Evolutionary conservation across 768 basidiomycete species (phyloP), one percentile per base, ranked within the genome.

Genomic region (Rhodotorula paludigena): DNA sequence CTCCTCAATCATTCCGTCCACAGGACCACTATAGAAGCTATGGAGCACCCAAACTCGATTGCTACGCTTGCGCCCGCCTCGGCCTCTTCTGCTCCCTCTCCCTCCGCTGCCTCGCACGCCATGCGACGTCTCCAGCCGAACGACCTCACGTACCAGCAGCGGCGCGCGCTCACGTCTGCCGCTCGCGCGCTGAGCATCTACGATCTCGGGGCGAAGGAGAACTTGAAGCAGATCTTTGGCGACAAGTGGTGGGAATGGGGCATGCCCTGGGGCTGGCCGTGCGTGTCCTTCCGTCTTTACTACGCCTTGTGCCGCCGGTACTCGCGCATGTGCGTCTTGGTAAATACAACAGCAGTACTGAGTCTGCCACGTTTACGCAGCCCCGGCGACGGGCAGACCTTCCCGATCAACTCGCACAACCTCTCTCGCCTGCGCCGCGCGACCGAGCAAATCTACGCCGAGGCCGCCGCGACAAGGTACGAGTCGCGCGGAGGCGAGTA

Each of bases 11-110:
- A 38, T 10, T 9, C 16, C 4, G 0, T 7, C 15, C 30, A 6
- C 47, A 67, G 65, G 18, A 52, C 65, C 15, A 66, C 69, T 12
- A 60, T 71, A 23, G 69, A 71, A 53, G 65, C 61, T 2, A 67
- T 66, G 69, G 69, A 71, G 25, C 49, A 58, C 36, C 56, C 58
- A 10, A 51, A 65, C 16, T 39, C 63, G 1, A 11, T 45, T 16
- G 28, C 57, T 33, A 28, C 23, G 49, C 48, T 32, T 23, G 18
- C 56, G 33, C 30, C 30, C 36, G 12, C 11, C 56, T n/a, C 30
- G 57, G 35, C 52, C 35, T 5, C 36, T 28, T 51, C 28, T 38
- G n/a, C 55, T 25, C 39, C 51, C n/a, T n/a, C 33, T 32, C 20
- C 21, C 38, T 33, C 64, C 52, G 21, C 7, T 45, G 7, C 52